These are phyloP conservation scores for Leccinum aurantiacum DNA, from an alignment of 768 basidiomycete species.

Conservation along the genomic window DNA sequence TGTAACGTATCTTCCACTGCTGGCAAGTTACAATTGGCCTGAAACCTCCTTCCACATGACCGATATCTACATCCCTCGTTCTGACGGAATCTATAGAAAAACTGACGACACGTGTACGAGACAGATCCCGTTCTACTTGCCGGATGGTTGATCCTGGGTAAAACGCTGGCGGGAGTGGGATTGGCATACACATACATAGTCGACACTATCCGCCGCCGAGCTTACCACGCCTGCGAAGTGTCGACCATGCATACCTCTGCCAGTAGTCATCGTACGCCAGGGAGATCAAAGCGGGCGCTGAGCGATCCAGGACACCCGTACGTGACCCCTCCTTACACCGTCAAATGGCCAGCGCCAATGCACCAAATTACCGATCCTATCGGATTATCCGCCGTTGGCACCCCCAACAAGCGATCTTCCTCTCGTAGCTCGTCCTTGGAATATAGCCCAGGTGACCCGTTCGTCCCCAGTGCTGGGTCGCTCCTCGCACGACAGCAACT, in stretches of 20 bases:
- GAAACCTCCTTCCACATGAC: neutral
- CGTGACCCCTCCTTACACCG: conserved; percentile 24
- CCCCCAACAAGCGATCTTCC: conserved; percentile 6
- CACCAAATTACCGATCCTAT: conserved; percentile 23
- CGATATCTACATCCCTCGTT: neutral
- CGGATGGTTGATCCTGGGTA: neutral
- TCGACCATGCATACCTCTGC: conserved; percentile 17
- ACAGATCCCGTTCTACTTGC: neutral
- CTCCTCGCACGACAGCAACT: conserved; percentile 9
- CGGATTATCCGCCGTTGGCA: neutral
- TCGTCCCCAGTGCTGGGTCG: conserved; percentile 10
- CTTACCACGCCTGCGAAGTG: neutral
- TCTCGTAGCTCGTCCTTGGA: conserved; percentile 28
- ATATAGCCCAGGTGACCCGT: conserved; percentile 12
- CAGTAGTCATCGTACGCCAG: conserved; percentile 8
- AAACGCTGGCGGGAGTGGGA: neutral
- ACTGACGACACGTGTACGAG: conserved; percentile 8
- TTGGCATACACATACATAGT: neutral
- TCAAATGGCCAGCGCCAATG: conserved; percentile 26
- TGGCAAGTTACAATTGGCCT: neutral
- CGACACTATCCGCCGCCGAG: neutral
- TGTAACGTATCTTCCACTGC: neutral
- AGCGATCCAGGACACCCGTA: conserved; percentile 28
- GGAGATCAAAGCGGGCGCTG: conserved; percentile 14
- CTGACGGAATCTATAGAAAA: neutral